These are phyloP conservation scores for Nakataea oryzae DNA, from an alignment of 2,329 filamentous ascomycete genomes.

Conservation along the genomic window DNA sequence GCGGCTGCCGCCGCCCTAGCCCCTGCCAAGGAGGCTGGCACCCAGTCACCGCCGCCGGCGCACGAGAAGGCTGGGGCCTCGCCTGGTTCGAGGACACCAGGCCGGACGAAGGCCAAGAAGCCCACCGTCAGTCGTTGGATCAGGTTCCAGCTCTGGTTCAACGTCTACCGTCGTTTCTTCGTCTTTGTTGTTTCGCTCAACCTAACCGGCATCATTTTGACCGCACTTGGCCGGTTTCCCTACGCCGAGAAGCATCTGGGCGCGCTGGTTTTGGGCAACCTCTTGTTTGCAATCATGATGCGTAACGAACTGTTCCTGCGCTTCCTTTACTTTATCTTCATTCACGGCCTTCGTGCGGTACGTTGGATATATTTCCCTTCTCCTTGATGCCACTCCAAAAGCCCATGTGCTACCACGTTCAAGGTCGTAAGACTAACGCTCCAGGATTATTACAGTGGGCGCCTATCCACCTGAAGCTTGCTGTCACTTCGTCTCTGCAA, in stretches of 20 bases:
- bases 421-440: not conserved
- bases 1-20: not conserved
- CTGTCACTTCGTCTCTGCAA: conserved; percentile 24
- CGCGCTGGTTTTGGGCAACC: conserved; percentile 26
- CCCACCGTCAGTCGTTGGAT: conserved; percentile 20
- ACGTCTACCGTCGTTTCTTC: conserved; percentile 29
- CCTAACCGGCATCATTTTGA: conserved; percentile 22
- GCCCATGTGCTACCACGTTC: not conserved
- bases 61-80: conserved; percentile 8
- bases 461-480: conserved; percentile 22
- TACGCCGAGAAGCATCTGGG: conserved; percentile 26
- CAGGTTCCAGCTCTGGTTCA: conserved; percentile 26
- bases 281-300: conserved; percentile 26
- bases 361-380: conserved; percentile 6
- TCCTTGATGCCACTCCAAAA: not conserved
- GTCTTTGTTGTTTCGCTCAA: conserved; percentile 24
- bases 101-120: conserved; percentile 7
- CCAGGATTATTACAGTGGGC: conserved; percentile 22
- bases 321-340: conserved; percentile 23
- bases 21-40: not conserved
- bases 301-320: conserved; percentile 27
- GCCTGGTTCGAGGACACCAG: conserved; percentile 1
- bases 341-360: conserved; percentile 25
- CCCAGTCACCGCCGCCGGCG: not conserved
- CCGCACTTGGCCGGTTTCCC: conserved; percentile 18